Conservation (phyloP, 441 rosid species). For the Euphorbia celastroides region DNA sequence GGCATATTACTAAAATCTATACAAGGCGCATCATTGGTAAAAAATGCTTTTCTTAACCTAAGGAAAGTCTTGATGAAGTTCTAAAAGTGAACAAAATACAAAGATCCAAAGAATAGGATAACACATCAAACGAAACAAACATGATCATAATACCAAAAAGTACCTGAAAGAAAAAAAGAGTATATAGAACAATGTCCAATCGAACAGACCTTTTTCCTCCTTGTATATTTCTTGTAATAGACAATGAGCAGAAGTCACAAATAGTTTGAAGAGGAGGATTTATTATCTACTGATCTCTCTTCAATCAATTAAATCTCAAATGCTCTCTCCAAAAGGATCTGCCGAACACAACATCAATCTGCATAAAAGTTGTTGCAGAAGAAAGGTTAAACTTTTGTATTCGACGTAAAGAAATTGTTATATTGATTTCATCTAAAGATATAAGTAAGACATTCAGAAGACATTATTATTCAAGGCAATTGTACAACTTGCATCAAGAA, state of each 20-base stretch:
- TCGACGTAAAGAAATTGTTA: not conserved
- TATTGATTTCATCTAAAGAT: not conserved
- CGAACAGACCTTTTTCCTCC: not conserved
- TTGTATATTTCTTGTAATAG: not conserved
- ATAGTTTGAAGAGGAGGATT: not conserved
- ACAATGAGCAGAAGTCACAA: not conserved
- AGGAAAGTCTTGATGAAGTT: not conserved
- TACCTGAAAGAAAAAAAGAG: not conserved
- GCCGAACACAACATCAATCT: constrained; percentile 1
- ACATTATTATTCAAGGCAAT: not conserved
- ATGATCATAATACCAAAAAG: not conserved
- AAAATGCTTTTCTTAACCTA: not conserved
- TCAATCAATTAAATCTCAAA: not conserved
- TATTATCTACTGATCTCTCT: not conserved
- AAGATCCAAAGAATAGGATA: not conserved
- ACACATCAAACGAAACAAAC: not conserved
- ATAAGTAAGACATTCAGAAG: not conserved
- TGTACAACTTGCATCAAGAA: not conserved
- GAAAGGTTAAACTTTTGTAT: not conserved
- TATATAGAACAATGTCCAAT: not conserved
- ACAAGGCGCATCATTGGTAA: not conserved
- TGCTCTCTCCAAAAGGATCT: not conserved
- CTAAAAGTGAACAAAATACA: not conserved
- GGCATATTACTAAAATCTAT: not conserved
- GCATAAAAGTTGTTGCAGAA: not conserved